A percentile compares a stretch with the other conserved stretches of the same genome.
These are phyloP conservation scores for Eucalyptus shirleyi DNA, from an alignment of 345 rosid species.

Conservation along the genomic window DNA sequence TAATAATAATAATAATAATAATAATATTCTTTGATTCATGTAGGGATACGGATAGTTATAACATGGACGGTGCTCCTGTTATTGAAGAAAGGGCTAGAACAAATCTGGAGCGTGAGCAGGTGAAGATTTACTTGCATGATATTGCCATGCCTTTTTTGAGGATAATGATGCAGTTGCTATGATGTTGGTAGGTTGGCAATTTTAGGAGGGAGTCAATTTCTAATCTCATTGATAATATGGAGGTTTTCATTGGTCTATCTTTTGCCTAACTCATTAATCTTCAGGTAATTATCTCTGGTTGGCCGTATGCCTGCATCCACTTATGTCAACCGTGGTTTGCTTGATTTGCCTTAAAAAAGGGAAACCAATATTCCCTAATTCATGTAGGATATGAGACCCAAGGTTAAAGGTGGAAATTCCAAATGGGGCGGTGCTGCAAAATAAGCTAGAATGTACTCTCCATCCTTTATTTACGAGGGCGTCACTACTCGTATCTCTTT, in stretches of 20 bases:
- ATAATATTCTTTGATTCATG: no score
- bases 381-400: neutral
- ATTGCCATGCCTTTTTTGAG: neutral
- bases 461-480: neutral
- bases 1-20: no score
- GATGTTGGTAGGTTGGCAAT: conserved; percentile 38
- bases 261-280: conserved; percentile 56
- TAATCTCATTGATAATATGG: conserved; percentile 70
- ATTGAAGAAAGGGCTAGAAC: conserved; percentile 23
- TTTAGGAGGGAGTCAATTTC: conserved; percentile 83
- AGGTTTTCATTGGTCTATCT: conserved; percentile 86
- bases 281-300: conserved; percentile 25
- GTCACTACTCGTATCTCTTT: neutral
- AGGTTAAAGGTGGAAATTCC: neutral
- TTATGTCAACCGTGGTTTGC: no score
- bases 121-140: neutral
- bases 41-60: no score
- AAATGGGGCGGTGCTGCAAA: neutral
- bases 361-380: neutral
- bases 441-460: neutral
- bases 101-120: conserved; percentile 78
- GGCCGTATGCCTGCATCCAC: no score
- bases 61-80: conserved; percentile 51
- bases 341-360: no score
- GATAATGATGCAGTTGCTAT: neutral